Evolutionary conservation across 768 basidiomycete species (phyloP), one percentile per base, ranked within the genome.

Genomic region (Lactarius quietus): DNA sequence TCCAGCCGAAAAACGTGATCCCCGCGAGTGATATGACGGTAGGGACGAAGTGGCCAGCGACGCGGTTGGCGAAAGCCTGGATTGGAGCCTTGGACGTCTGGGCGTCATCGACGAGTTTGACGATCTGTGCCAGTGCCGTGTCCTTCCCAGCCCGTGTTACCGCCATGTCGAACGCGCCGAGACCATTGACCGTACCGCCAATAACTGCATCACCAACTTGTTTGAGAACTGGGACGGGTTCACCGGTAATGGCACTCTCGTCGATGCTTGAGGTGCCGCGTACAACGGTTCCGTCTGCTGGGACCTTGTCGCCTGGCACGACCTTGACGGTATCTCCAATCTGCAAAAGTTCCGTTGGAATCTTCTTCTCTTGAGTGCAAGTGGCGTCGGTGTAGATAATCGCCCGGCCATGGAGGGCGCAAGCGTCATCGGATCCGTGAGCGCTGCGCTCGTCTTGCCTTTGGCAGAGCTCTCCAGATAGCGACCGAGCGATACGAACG

Each of bases 1-100:
- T 82, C 97, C 97, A 99, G 0, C 73, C 81, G 54, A 87, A 69
- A 76, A 99, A 94, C 1, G 97, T 98, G 71, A 92, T 39, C 6
- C 83, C 73, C 1, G 93, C 86, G 31, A 98, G 87, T 0, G 86
- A 79, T 72, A 98, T 89, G 72, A 98, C 95, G 33, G 87, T 78
- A 0, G 97, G 97, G 0, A 99, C 95, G 74, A 99, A 98, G 79
- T 89, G 89, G 14, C 97, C 97, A 0, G 97, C 96, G 52, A 97
- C 87, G 60, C 83, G 86, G 76, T 99, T 97, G 4, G 95, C 95
- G 76, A 98, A 97, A 5, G 91, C 92, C 73, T 99, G 97, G 68
- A 99, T 98, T 12, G 97, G 97, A 2, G 97, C 96, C 75, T 98
- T 98, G 64, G 89, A 91, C 3, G 95, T 98, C 77, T 98, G 97